Conservation (phyloP, 441 rosid genomes). For the Metrosideros polymorpha region DNA sequence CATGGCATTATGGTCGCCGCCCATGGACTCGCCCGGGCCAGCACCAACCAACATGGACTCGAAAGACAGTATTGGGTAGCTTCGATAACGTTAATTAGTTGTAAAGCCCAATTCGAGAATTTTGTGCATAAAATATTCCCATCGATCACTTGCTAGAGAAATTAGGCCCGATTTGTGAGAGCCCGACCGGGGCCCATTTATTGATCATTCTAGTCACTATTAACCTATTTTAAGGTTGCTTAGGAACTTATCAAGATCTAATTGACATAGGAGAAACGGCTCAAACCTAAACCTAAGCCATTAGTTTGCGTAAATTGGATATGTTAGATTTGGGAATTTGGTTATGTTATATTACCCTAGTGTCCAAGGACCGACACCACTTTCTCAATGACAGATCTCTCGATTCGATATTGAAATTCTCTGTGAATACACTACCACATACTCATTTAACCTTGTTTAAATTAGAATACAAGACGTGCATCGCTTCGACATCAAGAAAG, state of each 20-base stretch:
- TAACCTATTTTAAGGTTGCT: background rate
- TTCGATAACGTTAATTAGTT: background rate
- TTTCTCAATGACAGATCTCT: background rate
- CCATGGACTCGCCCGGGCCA: background rate
- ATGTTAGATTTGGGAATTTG: background rate
- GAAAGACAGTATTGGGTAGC: background rate
- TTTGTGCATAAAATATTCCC: background rate
- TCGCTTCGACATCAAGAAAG: background rate
- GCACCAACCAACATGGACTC: background rate
- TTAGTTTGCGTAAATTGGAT: background rate
- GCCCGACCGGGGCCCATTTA: background rate
- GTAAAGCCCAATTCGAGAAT: background rate
- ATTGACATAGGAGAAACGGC: background rate
- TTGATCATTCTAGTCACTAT: background rate
- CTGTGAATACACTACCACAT: rapidly evolving
- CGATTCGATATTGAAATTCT: background rate
- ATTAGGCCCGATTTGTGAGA: background rate
- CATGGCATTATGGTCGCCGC: background rate
- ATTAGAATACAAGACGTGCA: background rate
- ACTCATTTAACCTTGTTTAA: background rate
- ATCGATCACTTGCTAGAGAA: background rate
- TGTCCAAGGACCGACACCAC: rapidly evolving
- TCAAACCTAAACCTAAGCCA: background rate
- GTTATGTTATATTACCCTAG: background rate
- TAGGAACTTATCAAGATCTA: background rate